Base-by-base conservation (phyloP, 2,329 filamentous ascomycete species). In the Huntiella moniliformis region DNA sequence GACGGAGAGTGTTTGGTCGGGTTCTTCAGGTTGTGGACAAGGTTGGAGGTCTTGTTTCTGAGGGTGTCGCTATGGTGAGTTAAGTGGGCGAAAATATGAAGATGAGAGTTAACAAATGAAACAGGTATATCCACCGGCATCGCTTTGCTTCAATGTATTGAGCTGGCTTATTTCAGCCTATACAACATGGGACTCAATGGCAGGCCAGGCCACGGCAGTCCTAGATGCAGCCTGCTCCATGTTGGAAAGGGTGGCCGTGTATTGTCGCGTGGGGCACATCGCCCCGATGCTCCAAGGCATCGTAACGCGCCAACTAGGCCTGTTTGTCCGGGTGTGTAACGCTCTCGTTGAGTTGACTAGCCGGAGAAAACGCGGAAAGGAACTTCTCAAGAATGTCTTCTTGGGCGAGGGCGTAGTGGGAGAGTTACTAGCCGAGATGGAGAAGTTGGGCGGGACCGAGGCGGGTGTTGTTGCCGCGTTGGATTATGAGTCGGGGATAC, bases 251-350 rank as follows among this genome's bases (percentile, higher is more conserved):
- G 3, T 43, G 6, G 6, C 12, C 2, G 28, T 18, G 12, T 43
- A 47, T 35, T 22, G 31, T 31, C 6, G 17, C 2, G 35, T 16
- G 17, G 15, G 6, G 6, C 28, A 16, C 8, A 38, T 47, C 5
- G 39, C 42, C 22, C 39, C 39, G 4, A 11, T 42, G 7, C 17
- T 47, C n/a, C 39, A 31, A 15, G 12, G 37, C 12, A 47, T 47
- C 22, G 45, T 35, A 2, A 16, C 38, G n/a, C 32, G 33, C 12
- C 40, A 47, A 7, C 13, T 47, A 13, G 16, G 32, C 5, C 39
- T 47, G 4, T 47, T 47, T 17, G 40, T 43, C 10, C 35, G 35
- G 10, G 38, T 47, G 13, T 47, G 45, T 13, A 18, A 38, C 6
- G 11, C 41, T 8, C 15, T 38, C 11, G 34, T 45, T 39, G 28